Base-by-base conservation (phyloP, 2,329 filamentous ascomycete genomes). In the Metarhizium guizhouense region DNA sequence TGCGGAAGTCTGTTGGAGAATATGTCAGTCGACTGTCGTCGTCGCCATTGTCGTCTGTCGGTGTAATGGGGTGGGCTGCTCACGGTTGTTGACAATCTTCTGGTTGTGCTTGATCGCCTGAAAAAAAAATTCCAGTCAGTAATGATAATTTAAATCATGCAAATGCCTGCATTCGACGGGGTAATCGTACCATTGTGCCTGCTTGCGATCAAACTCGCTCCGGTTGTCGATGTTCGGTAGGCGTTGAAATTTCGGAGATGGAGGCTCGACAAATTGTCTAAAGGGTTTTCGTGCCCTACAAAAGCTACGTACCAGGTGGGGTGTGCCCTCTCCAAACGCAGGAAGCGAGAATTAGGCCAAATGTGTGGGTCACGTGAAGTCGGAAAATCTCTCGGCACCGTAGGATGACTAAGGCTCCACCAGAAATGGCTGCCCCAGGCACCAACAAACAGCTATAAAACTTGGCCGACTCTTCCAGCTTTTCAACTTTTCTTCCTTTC, bases 71-170 rank as follows among this genome's bases (percentile, higher is more conserved):
- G 50, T 56, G 60, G 58, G 59, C 56, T 68, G 72, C 87, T 82
- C 81, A 90, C 87, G 92, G 86, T 95, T 95, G 85, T 93, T 88
- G 76, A 88, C 87, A 78, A 96, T 87, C 83, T 93, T 88, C 84
- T 96, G 91, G 83, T 97, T 97, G 88, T 96, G 91, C 87, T 95
- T 95, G 90, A 97, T 96, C 84, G 93, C 89, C 92, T 87, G 65
- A 54, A 63, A 55, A 59, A 55, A 68, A 65, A 61, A 55, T 55
- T 67, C 5, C 61, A 52, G 58, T 68, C 56, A 69, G 68, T 60
- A 70, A 69, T 62, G 65, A 65, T 57, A 59, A 59, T 61, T 58
- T 63, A 57, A 36, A 53, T 56, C 55, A 53, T 61, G 59, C 47
- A 54, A 49, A 54, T 59, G 48, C 59, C 58, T 60, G 55, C 57